Evolutionary conservation across 768 basidiomycete genomes (phyloP), one percentile per base, ranked within the genome.

Genomic region (Xerocomellus dryophilus): DNA sequence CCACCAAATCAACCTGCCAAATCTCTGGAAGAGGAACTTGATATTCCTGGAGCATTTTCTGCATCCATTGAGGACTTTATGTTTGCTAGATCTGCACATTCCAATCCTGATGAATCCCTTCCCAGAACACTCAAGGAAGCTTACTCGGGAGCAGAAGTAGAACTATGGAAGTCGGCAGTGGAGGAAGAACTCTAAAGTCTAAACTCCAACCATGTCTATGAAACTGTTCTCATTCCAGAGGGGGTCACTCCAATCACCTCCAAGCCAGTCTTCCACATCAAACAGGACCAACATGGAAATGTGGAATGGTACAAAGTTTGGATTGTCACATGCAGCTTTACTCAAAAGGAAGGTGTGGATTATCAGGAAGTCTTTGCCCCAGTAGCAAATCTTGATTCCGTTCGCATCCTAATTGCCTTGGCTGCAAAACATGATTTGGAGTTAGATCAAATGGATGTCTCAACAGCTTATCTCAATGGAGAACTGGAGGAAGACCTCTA

Each of bases 401-500:
- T 50, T 2, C 21, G 6, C 1, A 56, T 38, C 11, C 10, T 49
- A 2, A 11, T 49, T 10, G 10, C 38, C 18, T 3, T 50, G 5
- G 39, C 48, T 1, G 9, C 48, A 1, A 49, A 49, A 14, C 14
- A 41, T 12, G 12, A 49, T 14, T 14, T 50, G 2, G 44, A 56
- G 9, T 8, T 46, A 0, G 54, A 56, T 2, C 49, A 56, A 23
- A 56, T 56, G 49, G 49, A 56, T 4, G 9, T 56, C 3, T 56
- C 32, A 2, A 56, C 40, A 0, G 49, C 38, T 4, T 55, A 55
- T 2, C n/a, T 55, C 1, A 55, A 71, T 43, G 61, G 69, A 2
- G 47, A 65, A 1, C 47, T 72, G 4, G 59, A 64, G n/a, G 57
- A 68, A 17, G 61, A 58, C 0, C 55, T 71, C 20, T 73, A 71